Evolutionary conservation across 768 basidiomycete genomes (phyloP).

Genomic region (Boletus sp.): DNA sequence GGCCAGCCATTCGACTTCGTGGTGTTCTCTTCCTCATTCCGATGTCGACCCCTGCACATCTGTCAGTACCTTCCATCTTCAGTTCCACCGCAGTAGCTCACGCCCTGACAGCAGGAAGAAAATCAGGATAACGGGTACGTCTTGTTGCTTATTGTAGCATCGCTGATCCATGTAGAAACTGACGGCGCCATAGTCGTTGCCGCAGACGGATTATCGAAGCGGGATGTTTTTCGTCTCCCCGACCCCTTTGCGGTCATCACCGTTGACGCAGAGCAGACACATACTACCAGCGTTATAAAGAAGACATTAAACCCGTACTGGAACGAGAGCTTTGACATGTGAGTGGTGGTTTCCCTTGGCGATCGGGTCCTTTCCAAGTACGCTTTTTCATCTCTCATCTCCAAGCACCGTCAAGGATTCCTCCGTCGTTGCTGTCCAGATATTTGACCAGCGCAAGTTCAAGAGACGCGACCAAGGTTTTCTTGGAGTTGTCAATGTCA

Average conservation of each 20-base stretch:
- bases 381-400: constrained; percentile 5
- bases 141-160: neutral
- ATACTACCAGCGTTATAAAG: constrained; percentile 95
- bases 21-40: neutral
- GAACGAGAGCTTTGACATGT: constrained; percentile 99
- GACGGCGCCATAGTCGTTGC: constrained; percentile 69
- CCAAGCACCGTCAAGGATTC: constrained; percentile 90
- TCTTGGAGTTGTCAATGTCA: constrained; percentile 94
- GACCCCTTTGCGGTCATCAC: constrained; percentile 99
- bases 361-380: neutral
- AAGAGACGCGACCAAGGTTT: constrained; percentile 98
- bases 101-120: constrained; percentile 51
- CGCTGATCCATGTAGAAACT: neutral
- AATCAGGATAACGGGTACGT: constrained; percentile 73
- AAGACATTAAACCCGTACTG: constrained; percentile 94
- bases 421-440: constrained; percentile 97
- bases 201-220: constrained; percentile 89
- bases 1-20: neutral
- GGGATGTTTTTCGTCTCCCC: constrained; percentile 93
- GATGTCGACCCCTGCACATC: constrained; percentile 30
- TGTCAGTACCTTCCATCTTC: constrained; percentile 18
- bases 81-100: constrained; percentile 6
- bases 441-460: constrained; percentile 99
- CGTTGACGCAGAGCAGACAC: constrained; percentile 96
- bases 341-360: constrained; percentile 23